A percentile compares a stretch with the other conserved stretches of the same genome.
Conservation (phyloP, 495 filamentous ascomycete species). For the Mytilinidion resinicola region DNA sequence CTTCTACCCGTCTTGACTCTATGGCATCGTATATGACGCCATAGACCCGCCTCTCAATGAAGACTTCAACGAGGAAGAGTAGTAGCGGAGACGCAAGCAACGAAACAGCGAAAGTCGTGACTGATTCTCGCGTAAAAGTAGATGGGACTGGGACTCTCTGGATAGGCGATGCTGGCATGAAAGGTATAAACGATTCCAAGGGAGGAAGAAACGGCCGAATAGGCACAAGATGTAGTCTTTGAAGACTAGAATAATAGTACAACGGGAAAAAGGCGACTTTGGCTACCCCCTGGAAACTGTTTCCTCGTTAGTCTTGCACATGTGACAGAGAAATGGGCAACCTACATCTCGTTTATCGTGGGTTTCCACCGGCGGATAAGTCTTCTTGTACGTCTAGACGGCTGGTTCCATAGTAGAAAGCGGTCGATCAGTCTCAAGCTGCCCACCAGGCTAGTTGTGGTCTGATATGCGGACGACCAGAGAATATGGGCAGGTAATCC, state of each 20-base stretch:
- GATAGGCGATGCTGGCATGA: slow-evolving; percentile 17
- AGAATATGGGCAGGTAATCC: slow-evolving; percentile 9
- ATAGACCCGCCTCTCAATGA: slow-evolving; percentile 13
- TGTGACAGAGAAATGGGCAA: neutral
- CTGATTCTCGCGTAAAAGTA: neutral
- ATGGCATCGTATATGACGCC: slow-evolving; percentile 11
- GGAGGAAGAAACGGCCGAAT: slow-evolving; percentile 11
- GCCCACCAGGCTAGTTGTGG: neutral
- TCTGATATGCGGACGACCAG: slow-evolving; percentile 8
- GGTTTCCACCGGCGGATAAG: slow-evolving; percentile 7
- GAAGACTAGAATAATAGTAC: slow-evolving; percentile 16
- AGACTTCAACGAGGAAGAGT: slow-evolving; percentile 10
- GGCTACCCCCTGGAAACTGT: slow-evolving; percentile 10
- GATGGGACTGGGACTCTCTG: neutral
- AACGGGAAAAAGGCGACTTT: slow-evolving; percentile 18
- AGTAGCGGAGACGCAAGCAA: slow-evolving; percentile 15
- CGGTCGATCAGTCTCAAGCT: slow-evolving; percentile 13
- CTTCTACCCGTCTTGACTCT: slow-evolving; percentile 6
- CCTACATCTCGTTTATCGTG: slow-evolving; percentile 7
- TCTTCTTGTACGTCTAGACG: slow-evolving; percentile 1
- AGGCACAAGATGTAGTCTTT: slow-evolving; percentile 19
- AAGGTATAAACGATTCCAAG: slow-evolving; percentile 17
- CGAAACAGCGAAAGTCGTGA: neutral
- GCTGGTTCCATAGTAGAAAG: slow-evolving; percentile 1
- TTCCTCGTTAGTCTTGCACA: neutral